Base-by-base conservation (phyloP, 2,329 filamentous ascomycete species). In the Pestalotiopsis sp. region DNA sequence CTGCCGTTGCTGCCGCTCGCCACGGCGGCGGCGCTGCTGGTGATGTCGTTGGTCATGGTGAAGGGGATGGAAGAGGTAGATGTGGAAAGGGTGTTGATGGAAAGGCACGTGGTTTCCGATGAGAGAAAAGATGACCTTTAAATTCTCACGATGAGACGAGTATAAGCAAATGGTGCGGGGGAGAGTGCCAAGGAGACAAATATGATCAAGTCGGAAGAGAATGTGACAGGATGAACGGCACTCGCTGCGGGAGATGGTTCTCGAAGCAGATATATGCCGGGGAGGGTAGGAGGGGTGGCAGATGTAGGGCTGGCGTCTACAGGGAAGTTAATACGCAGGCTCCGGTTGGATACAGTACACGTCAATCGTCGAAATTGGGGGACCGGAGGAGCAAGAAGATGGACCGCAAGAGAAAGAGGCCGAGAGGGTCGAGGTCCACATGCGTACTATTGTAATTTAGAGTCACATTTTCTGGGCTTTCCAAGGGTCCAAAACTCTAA, bases 21-120 rank as follows among this genome's bases (percentile, higher is more conserved):
- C 20, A 68, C 59, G 70, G 69, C 70, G 72, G 69, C 73, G 70
- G 67, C 60, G 65, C 63, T 66, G 60, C 62, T 41, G 20, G 49
- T 64, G 66, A 69, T 66, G 70, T 72, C 70, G 72, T 73, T 74
- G 67, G 71, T 72, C 73, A 75, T 76, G 69, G 20, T 62, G 45
- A 52, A n/a, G 45, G 14, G 7, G 31, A 52, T 52, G 45, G 57
- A 31, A 59, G 23, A 59, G n/a, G 45, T 20, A n/a, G 45, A 20
- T 20, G 17, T n/a, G 45, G 4, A 52, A 52, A n/a, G 17, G 17
- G n/a, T n/a, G 17, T 36, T n/a, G 17, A 6, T 7, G 45, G n/a
- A n/a, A 52, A 9, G 7, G 2, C 7, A 52, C 20, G 45, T 9
- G 17, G 17, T 52, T 52, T 9, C 45, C 6, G 20, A 52, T 23